phyloP scores from a whole-genome alignment of 1,284 basidiomycete genomes.

The Heliocybe sulcata region DNA sequence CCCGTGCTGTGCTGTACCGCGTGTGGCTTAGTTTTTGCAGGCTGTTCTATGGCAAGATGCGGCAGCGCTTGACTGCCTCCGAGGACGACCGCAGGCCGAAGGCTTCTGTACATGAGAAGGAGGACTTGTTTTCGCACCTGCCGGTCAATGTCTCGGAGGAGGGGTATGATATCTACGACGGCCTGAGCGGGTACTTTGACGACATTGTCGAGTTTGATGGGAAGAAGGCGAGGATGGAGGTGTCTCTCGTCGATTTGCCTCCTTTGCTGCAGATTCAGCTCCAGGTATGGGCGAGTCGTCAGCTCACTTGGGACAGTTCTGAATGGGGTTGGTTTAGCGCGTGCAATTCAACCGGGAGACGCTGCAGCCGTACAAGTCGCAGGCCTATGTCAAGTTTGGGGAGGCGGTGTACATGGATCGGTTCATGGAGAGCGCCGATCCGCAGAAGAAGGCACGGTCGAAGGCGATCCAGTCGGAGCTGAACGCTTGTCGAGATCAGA shows the following conservation, averaged over 20 bases:
- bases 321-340: conserved; percentile 40
- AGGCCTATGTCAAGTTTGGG: conserved; percentile 89
- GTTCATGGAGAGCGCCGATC: conserved; percentile 76
- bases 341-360: conserved; percentile 95
- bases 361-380: conserved; percentile 89
- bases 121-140: conserved; percentile 90
- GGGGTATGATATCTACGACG: conserved; percentile 88
- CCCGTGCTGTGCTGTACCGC: neutral
- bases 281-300: conserved; percentile 46
- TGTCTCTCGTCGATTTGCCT: conserved; percentile 82
- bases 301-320: neutral
- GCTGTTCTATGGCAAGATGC: conserved; percentile 83
- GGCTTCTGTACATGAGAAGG: conserved; percentile 71
- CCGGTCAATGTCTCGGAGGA: conserved; percentile 91
- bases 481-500: conserved; percentile 52
- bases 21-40: conserved; percentile 27
- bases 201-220: conserved; percentile 88
- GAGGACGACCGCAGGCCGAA: conserved; percentile 36
- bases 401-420: conserved; percentile 89
- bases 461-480: conserved; percentile 67
- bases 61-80: conserved; percentile 60
- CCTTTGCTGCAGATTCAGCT: conserved; percentile 93
- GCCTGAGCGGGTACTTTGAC: conserved; percentile 88
- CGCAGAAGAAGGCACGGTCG: conserved; percentile 61
- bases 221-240: conserved; percentile 81